Percentiles rank a stretch among this genome's conserved stretches.
Conservation (phyloP, 2,329 filamentous ascomycete genomes). For the Acarospora socialis region DNA sequence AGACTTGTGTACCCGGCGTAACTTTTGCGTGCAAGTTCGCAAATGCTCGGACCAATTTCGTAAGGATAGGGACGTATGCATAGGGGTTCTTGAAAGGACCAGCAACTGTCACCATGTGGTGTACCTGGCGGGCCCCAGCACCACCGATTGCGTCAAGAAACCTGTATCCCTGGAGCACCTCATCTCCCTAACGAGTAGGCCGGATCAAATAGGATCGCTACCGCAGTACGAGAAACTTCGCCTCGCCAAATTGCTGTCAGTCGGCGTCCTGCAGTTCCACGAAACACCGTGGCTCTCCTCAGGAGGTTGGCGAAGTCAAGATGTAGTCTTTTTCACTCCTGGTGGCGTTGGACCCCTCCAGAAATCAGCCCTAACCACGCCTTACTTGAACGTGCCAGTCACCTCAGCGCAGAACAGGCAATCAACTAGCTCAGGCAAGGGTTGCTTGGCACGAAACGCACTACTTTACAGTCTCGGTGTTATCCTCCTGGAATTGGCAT, state of each 20-base stretch:
- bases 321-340: constrained; percentile 10
- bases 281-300: constrained; percentile 14
- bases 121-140: not conserved
- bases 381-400: constrained; percentile 8
- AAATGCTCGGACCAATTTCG: not conserved
- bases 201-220: no score
- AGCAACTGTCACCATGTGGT: constrained; percentile 1
- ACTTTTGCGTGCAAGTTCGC: constrained; percentile 8
- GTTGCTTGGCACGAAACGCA: constrained; percentile 10
- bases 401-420: not conserved
- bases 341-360: no score
- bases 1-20: constrained; percentile 1
- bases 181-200: no score
- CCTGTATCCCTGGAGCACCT: constrained; percentile 5
- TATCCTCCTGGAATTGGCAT: constrained; percentile 15
- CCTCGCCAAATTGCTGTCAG: constrained; percentile 11
- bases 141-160: not conserved
- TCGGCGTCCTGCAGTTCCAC: constrained; percentile 14
- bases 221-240: constrained; percentile 6
- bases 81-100: constrained; percentile 2
- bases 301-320: constrained; percentile 11
- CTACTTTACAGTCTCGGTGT: constrained; percentile 14
- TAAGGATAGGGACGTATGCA: constrained; percentile 1
- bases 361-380: constrained; percentile 1
- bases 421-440: no score